Evolutionary conservation across 2,329 filamentous ascomycete genomes (phyloP).

Genomic region (Aspergillus amoenus): DNA sequence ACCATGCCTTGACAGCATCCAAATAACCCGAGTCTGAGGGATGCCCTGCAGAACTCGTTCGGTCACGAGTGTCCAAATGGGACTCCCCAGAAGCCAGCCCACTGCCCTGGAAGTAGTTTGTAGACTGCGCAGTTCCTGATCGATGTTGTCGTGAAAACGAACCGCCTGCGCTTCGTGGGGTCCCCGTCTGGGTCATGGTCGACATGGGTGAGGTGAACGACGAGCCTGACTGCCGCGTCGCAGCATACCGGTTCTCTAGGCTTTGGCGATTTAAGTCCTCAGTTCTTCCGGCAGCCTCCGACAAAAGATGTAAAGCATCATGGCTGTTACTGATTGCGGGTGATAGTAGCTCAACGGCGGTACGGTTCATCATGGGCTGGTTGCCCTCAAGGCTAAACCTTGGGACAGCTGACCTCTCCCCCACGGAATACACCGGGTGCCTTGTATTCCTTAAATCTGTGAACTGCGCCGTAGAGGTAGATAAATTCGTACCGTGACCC

Average conservation of each 20-base stretch:
- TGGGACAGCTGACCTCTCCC: slow-evolving; percentile 23
- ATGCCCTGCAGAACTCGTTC: slow-evolving; percentile 27
- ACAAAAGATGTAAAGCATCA: slow-evolving; percentile 86
- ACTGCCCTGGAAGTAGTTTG: slow-evolving; percentile 50
- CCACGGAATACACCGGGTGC: slow-evolving; percentile 25
- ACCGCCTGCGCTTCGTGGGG: slow-evolving; percentile 34
- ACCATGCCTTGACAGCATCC: slow-evolving; percentile 83
- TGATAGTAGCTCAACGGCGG: slow-evolving; percentile 59
- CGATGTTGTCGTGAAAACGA: slow-evolving; percentile 36
- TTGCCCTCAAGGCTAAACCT: slow-evolving; percentile 49
- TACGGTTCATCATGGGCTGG: slow-evolving; percentile 59
- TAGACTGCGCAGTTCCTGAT: slow-evolving; percentile 49
- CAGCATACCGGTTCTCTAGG: slow-evolving; percentile 46
- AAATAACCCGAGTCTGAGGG: slow-evolving; percentile 43
- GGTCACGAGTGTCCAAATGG: slow-evolving; percentile 27
- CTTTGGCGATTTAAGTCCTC: slow-evolving; percentile 51
- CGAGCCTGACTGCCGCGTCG: slow-evolving; percentile 38
- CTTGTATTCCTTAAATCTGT: slow-evolving; percentile 28
- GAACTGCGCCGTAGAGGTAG: slow-evolving; percentile 28
- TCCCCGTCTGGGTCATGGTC: slow-evolving; percentile 34
- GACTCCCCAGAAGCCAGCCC: slow-evolving; percentile 26
- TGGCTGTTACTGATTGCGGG: slow-evolving; percentile 83
- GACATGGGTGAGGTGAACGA: slow-evolving; percentile 42
- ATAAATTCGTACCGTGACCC: slow-evolving; percentile 28
- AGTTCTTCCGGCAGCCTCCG: slow-evolving; percentile 69